These are phyloP conservation scores for Tetracladium marchalianum DNA, from an alignment of 495 filamentous ascomycete species.

Conservation along the genomic window DNA sequence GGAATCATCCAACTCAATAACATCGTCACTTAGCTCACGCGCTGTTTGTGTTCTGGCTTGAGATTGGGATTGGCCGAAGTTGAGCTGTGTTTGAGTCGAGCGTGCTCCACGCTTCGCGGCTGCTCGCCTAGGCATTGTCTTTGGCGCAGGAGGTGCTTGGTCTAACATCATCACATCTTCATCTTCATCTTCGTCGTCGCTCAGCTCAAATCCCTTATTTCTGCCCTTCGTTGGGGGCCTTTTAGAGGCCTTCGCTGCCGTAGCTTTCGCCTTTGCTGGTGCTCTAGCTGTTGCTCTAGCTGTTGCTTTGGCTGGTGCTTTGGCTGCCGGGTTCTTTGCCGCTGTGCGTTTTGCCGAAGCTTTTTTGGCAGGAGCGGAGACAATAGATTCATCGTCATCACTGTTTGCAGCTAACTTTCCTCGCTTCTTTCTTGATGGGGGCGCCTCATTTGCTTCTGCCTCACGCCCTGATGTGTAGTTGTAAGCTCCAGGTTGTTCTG, in stretches of 20 bases:
- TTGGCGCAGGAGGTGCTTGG: conserved; percentile 25
- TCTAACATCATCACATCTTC: conserved; percentile 41
- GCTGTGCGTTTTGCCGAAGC: conserved; percentile 31
- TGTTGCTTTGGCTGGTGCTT: conserved; percentile 37
- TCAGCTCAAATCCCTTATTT: conserved; percentile 23
- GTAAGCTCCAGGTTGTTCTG: conserved; percentile 63
- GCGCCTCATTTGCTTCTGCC: conserved; percentile 34
- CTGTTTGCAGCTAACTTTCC: conserved; percentile 19
- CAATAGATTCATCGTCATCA: conserved; percentile 28
- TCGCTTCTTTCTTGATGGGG: conserved; percentile 18
- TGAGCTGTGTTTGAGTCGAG: conserved; percentile 57
- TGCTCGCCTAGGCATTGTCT: conserved; percentile 33
- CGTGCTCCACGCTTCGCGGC: conserved; percentile 23
- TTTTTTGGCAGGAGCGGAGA: conserved; percentile 29
- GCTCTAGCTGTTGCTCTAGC: conserved; percentile 26
- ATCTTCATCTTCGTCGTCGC: conserved; percentile 31
- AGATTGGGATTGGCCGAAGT: conserved; percentile 55
- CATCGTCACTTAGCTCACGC: conserved; percentile 60
- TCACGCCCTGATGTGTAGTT: conserved; percentile 36
- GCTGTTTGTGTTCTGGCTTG: conserved; percentile 31
- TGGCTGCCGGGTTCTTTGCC: conserved; percentile 29
- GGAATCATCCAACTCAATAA: conserved; percentile 60
- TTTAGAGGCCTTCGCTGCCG: conserved; percentile 26
- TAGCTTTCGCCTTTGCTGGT: conserved; percentile 52
- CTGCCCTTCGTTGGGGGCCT: conserved; percentile 21